Evolutionary conservation across 2,329 filamentous ascomycete species (phyloP).

Genomic region (Penicillium glabrum): DNA sequence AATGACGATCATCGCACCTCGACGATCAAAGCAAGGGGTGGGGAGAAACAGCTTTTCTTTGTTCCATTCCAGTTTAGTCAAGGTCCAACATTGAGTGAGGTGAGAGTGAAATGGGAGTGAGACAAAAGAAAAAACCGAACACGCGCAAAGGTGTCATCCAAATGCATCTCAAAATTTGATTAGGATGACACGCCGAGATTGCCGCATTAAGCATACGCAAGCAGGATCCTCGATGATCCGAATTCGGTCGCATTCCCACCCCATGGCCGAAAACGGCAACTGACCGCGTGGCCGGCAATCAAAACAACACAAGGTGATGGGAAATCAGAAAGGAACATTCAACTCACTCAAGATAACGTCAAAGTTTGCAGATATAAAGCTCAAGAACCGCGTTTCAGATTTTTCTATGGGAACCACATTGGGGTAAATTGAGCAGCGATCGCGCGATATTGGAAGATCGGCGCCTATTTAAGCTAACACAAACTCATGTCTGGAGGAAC

Average conservation of each 20-base stretch:
- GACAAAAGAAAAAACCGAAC: background rate
- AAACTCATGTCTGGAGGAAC: background rate
- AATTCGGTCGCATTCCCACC: background rate
- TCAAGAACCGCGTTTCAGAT: background rate
- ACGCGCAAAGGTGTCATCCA: background rate
- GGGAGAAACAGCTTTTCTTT: background rate
- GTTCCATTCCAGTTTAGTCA: background rate
- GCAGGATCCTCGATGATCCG: background rate
- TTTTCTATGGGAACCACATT: background rate
- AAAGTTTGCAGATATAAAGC: background rate
- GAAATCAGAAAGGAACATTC: background rate
- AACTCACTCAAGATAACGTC: background rate
- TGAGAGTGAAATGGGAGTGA: background rate
- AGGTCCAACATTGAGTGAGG: background rate
- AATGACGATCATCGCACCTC: background rate
- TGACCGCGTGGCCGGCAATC: background rate
- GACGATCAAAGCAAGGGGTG: background rate
- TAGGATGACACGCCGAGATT: background rate
- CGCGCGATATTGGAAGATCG: background rate
- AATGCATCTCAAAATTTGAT: background rate
- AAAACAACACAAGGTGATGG: background rate
- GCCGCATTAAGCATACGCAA: background rate
- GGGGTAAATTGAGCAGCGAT: background rate
- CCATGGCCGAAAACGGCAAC: background rate
- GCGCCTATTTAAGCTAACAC: background rate